These are phyloP conservation scores for Trypanosoma platydactyli DNA, from an alignment of 208 protist species.

Conservation along the genomic window DNA sequence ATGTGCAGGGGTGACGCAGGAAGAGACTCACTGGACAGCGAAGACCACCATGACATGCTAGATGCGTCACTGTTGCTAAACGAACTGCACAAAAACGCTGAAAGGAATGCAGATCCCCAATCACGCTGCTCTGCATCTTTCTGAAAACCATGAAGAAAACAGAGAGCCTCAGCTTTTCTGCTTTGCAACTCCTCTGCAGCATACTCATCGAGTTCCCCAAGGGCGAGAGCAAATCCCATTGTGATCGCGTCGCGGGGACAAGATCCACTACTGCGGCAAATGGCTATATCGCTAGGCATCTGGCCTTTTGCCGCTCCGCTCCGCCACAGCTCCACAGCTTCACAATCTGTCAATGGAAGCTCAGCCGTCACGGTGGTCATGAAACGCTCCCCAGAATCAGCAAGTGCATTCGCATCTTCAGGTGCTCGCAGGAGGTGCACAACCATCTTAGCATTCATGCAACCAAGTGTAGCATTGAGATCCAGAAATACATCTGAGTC, in stretches of 20 bases:
- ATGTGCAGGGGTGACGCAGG: background rate
- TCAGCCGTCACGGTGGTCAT: constrained; percentile 24
- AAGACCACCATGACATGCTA: background rate
- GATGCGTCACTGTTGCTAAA: background rate
- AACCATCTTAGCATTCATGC: constrained; percentile 25
- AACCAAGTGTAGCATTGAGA: constrained; percentile 19
- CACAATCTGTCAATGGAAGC: constrained; percentile 22
- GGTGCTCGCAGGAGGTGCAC: constrained; percentile 19
- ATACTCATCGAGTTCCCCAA: constrained; percentile 28
- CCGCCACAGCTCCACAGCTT: background rate
- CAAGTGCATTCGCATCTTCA: background rate
- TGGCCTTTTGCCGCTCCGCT: background rate
- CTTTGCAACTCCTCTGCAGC: constrained; percentile 30
- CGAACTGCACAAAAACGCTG: constrained; percentile 23
- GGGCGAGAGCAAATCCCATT: constrained; percentile 30
- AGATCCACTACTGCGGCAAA: constrained; percentile 28
- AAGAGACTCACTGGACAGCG: background rate
- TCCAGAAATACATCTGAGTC: constrained; percentile 38
- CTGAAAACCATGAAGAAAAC: constrained; percentile 28
- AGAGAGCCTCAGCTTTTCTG: constrained; percentile 27
- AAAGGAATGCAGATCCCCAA: constrained; percentile 15
- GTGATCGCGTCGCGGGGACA: constrained; percentile 44
- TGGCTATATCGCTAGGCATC: constrained; percentile 30
- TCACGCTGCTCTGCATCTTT: constrained; percentile 12
- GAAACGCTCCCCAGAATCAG: constrained; percentile 1